phyloP scores from a whole-genome alignment of 805 yeast species.

The Yarrowia osloensis region DNA sequence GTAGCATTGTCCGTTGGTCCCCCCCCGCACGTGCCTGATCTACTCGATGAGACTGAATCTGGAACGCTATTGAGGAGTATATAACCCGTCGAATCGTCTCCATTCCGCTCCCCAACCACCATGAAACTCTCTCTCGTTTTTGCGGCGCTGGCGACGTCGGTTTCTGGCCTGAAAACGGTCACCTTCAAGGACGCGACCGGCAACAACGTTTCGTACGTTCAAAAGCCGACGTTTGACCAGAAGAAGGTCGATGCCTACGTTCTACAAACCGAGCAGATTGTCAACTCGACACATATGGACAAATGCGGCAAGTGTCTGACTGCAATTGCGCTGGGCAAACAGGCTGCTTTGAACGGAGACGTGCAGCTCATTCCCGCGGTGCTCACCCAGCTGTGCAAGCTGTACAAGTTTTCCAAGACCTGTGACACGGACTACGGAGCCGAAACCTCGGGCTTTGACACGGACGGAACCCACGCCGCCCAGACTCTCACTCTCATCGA shows the following conservation, averaged over 20 bases:
- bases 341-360: conserved; percentile 10
- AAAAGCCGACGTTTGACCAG: background rate
- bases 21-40: background rate
- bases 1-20: too few relatives aligned
- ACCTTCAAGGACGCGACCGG: conserved; percentile 15
- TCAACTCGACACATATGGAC: conserved; percentile 16
- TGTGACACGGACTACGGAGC: conserved; percentile 1
- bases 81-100: background rate
- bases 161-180: background rate
- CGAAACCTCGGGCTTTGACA: background rate
- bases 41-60: conserved; percentile 3
- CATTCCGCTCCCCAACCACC: background rate
- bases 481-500: conserved; percentile 52
- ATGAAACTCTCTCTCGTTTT: background rate
- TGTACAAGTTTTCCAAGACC: conserved; percentile 7
- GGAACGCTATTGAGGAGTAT: background rate
- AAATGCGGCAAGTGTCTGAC: conserved; percentile 24
- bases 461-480: conserved; percentile 45
- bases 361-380: background rate
- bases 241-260: conserved; percentile 19
- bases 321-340: background rate
- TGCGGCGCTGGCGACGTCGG: background rate
- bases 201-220: conserved; percentile 5
- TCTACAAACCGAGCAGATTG: conserved; percentile 9
- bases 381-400: background rate